phyloP scores from a whole-genome alignment of 768 basidiomycete species.

The Kondoa subrosea region DNA sequence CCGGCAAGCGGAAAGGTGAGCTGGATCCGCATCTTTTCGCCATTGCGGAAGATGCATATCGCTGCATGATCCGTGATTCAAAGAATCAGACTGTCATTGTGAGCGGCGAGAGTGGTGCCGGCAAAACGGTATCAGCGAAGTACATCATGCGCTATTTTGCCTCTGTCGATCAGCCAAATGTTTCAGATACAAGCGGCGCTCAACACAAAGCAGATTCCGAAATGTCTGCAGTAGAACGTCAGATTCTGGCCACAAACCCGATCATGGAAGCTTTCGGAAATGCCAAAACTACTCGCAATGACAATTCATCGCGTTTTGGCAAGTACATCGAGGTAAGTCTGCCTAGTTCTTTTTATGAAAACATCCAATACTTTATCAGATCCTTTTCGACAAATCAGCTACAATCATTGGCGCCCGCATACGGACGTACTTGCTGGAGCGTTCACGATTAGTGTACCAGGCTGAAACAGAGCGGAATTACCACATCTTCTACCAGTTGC shows the following conservation, averaged over 20 bases:
- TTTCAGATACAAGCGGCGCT: constrained; percentile 32
- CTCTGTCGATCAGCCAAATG: constrained; percentile 73
- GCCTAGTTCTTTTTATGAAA: neutral
- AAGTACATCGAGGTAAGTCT: constrained; percentile 88
- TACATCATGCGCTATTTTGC: constrained; percentile 99
- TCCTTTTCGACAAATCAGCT: constrained; percentile 85
- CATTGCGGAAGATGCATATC: constrained; percentile 97
- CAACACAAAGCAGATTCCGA: constrained; percentile 30
- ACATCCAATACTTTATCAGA: constrained; percentile 48
- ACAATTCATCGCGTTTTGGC: constrained; percentile 96
- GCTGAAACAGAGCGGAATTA: constrained; percentile 94
- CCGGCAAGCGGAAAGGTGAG: constrained; percentile 76
- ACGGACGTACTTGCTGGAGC: constrained; percentile 90
- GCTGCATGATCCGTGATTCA: constrained; percentile 83
- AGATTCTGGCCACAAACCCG: constrained; percentile 97
- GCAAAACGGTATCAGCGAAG: constrained; percentile 98
- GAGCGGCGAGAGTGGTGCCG: constrained; percentile 95
- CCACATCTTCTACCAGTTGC: constrained; percentile 99
- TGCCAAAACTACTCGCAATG: constrained; percentile 96
- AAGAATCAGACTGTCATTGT: constrained; percentile 98
- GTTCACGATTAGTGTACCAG: constrained; percentile 93
- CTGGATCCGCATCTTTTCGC: constrained; percentile 96
- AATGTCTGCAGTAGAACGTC: constrained; percentile 79
- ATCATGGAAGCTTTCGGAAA: constrained; percentile 98
- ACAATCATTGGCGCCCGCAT: constrained; percentile 98